phyloP scores from a whole-genome alignment of 2,329 filamentous ascomycete genomes.

The Parascedosporium putredinis region DNA sequence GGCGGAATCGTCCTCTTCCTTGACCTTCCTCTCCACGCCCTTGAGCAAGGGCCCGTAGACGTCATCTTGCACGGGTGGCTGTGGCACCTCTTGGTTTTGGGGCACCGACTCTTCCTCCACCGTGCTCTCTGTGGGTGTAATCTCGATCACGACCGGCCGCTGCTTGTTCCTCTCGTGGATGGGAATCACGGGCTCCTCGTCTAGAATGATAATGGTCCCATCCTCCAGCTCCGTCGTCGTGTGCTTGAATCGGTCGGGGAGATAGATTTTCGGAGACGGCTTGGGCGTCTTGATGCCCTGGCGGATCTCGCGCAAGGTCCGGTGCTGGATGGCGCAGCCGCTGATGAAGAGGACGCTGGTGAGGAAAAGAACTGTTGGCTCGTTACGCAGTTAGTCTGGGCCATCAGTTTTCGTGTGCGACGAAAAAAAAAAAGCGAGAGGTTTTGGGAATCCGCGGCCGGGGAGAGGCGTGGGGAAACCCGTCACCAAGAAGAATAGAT shows the following conservation, averaged over 20 bases:
- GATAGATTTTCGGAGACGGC: conserved; percentile 36
- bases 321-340: conserved; percentile 79
- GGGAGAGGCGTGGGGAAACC: no score
- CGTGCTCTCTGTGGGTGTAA: conserved; percentile 20
- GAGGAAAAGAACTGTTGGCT: conserved; percentile 64
- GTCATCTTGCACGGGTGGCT: conserved; percentile 9
- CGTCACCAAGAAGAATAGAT: no score
- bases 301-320: conserved; percentile 69
- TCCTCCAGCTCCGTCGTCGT: conserved; percentile 35
- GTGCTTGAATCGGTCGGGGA: conserved; percentile 39
- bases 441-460: no score
- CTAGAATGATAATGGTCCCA: conserved; percentile 30
- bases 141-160: conserved; percentile 20
- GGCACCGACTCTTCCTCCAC: background rate
- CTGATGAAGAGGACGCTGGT: conserved; percentile 77
- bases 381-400: no score
- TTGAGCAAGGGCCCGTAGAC: background rate
- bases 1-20: conserved; percentile 16
- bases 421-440: conserved; percentile 1
- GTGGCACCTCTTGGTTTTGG: conserved; percentile 13
- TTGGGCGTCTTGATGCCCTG: conserved; percentile 51
- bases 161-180: conserved; percentile 16
- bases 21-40: conserved; percentile 3
- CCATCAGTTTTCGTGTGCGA: no score
- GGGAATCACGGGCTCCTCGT: conserved; percentile 21